These are phyloP conservation scores for Bigelowiella natans DNA, from an alignment of 78 protist species.

Conservation along the genomic window DNA sequence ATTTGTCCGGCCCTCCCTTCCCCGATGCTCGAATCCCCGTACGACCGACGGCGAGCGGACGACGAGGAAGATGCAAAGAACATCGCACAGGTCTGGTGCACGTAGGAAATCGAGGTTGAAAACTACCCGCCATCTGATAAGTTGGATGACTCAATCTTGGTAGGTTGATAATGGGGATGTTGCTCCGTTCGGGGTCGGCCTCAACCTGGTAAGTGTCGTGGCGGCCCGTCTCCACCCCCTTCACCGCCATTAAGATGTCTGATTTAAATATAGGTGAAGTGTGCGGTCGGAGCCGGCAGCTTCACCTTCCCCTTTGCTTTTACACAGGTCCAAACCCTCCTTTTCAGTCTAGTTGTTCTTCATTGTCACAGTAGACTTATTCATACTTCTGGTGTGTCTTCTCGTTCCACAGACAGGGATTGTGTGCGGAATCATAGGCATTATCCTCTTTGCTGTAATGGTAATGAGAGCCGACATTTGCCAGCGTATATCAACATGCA, in stretches of 20 bases:
- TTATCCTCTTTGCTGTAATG: not conserved
- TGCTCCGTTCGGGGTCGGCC: not conserved
- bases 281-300: not conserved
- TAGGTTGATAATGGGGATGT: not conserved
- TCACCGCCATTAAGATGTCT: too few relatives aligned
- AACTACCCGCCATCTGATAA: too few relatives aligned
- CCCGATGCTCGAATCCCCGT: too few relatives aligned
- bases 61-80: too few relatives aligned
- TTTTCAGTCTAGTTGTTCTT: not conserved
- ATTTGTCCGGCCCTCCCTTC: too few relatives aligned
- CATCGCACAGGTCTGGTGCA: too few relatives aligned
- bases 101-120: too few relatives aligned
- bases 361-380: not conserved
- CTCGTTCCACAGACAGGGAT: not conserved
- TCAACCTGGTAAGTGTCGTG: not conserved
- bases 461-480: not conserved
- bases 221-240: not conserved
- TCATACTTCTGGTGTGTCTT: not conserved
- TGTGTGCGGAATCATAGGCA: not conserved
- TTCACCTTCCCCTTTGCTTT: not conserved
- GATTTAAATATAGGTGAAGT: too few relatives aligned
- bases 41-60: too few relatives aligned
- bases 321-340: not conserved
- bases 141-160: too few relatives aligned
- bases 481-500: not conserved